Evolutionary conservation across 192 early-diverging fungal genomes (phyloP).

Genomic region (Chytriomyces sp.): DNA sequence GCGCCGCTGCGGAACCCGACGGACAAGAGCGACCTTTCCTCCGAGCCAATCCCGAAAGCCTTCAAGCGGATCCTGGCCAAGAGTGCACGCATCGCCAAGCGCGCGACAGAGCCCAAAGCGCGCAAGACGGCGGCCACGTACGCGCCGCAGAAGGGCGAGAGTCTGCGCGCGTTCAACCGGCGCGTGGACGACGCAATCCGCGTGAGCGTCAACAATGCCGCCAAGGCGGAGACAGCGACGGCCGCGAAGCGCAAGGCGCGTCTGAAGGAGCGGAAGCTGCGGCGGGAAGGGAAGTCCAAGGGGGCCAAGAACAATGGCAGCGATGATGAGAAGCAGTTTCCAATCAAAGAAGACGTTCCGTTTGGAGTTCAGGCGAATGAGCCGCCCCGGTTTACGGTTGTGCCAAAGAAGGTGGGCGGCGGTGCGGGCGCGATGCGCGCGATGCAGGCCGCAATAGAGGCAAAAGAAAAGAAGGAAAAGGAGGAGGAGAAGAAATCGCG

Average conservation of each 20-base stretch:
- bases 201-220: slow-evolving; percentile 10
- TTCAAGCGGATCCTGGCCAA: slow-evolving; percentile 6
- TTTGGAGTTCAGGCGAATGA: slow-evolving; percentile 27
- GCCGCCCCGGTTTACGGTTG: slow-evolving; percentile 19
- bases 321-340: slow-evolving; percentile 18
- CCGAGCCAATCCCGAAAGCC: slow-evolving; percentile 16
- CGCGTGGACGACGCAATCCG: slow-evolving; percentile 22
- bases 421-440: slow-evolving; percentile 14
- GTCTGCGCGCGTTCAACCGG: slow-evolving; percentile 7
- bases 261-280: slow-evolving; percentile 25
- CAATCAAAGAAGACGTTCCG: neutral
- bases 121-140: neutral
- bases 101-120: neutral
- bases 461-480: slow-evolving; percentile 43
- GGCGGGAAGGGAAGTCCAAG: slow-evolving; percentile 2
- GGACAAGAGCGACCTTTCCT: neutral
- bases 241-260: slow-evolving; percentile 19
- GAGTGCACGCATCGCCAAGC: neutral
- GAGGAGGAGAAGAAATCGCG: slow-evolving; percentile 33
- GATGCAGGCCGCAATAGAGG: slow-evolving; percentile 29
- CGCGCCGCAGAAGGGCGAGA: neutral
- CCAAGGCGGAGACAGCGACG: slow-evolving; percentile 19
- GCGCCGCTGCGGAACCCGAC: too few species aligned
- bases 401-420: slow-evolving; percentile 36
- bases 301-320: neutral